A percentile compares a stretch with the other conserved stretches of the same genome.
Conservation (phyloP, 495 filamentous ascomycete species). For the Neurospora terricola region DNA sequence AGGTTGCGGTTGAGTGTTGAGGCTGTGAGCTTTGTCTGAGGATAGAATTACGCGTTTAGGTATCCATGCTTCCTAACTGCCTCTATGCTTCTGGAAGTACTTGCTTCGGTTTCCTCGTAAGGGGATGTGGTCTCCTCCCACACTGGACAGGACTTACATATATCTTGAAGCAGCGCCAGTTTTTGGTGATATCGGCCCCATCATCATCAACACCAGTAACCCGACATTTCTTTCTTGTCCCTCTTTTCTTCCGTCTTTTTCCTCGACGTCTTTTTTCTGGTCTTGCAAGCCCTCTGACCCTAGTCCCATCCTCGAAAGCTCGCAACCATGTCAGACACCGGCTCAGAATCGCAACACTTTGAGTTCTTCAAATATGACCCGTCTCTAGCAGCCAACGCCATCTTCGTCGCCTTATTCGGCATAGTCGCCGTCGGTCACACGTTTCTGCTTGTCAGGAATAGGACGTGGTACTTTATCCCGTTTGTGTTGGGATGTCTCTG, state of each 20-base stretch:
- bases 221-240: background rate
- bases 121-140: background rate
- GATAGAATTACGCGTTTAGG: background rate
- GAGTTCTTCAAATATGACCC: slow-evolving; percentile 40
- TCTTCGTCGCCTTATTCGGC: slow-evolving; percentile 44
- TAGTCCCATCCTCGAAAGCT: background rate
- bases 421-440: slow-evolving; percentile 35
- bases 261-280: background rate
- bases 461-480: slow-evolving; percentile 53
- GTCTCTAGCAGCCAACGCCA: slow-evolving; percentile 34
- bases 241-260: background rate
- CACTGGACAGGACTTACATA: background rate
- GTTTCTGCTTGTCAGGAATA: slow-evolving; percentile 35
- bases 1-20: background rate
- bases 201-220: background rate
- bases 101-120: background rate
- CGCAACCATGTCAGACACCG: slow-evolving; percentile 7
- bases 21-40: background rate
- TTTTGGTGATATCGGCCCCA: background rate
- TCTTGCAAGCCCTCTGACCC: background rate
- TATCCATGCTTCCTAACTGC: background rate
- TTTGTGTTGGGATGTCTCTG: slow-evolving; percentile 48
- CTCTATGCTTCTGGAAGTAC: background rate
- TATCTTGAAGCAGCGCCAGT: background rate
- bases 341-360: slow-evolving; percentile 4